Conservation (phyloP, 1,139 yeast species). For the Lipomyces yarrowii region DNA sequence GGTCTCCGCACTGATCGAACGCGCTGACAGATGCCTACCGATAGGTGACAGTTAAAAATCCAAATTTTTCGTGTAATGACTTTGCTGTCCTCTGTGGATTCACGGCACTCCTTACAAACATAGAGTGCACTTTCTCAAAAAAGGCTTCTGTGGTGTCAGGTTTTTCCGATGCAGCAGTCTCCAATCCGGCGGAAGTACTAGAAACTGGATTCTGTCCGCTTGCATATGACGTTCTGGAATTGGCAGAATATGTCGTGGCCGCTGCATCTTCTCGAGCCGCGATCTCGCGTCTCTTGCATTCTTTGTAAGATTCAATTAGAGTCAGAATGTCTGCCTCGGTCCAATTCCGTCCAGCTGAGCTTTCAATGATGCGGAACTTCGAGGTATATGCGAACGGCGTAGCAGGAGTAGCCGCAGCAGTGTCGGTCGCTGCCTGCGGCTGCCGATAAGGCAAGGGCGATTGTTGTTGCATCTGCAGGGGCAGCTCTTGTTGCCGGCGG, state of each 20-base stretch:
- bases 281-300: constrained; percentile 19
- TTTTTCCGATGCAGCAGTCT: not conserved
- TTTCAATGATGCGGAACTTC: constrained; percentile 5
- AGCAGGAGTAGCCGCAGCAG: not conserved
- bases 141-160: constrained; percentile 17
- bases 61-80: constrained; percentile 24
- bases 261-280: constrained; percentile 5
- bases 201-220: not conserved
- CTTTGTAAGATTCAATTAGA: constrained; percentile 19
- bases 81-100: constrained; percentile 25
- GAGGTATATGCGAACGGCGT: constrained; percentile 7
- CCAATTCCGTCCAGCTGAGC: constrained; percentile 17
- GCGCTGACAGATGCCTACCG: not conserved
- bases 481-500: not conserved
- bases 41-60: constrained; percentile 22
- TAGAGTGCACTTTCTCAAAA: constrained; percentile 20
- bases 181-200: not conserved
- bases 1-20: not conserved
- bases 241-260: constrained; percentile 3
- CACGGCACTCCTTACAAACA: constrained; percentile 16
- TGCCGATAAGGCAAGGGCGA: not conserved
- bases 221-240: not conserved
- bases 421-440: not conserved
- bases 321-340: constrained; percentile 22
- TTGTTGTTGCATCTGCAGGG: not conserved